phyloP scores from a whole-genome alignment of 148 eudicot genomes.

The Beta vulgaris region DNA sequence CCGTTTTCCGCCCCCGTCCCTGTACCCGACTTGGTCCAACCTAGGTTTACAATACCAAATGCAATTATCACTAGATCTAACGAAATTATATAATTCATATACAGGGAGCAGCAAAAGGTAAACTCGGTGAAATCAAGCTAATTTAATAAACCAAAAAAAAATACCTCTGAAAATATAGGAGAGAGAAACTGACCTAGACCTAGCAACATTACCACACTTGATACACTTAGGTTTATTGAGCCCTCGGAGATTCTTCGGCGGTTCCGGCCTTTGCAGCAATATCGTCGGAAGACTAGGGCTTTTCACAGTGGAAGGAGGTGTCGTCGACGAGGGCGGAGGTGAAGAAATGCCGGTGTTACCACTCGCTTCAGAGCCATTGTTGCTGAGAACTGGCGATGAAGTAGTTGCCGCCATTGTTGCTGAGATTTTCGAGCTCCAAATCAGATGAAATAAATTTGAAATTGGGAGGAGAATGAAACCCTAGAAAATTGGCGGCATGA shows the following conservation, averaged over 20 bases:
- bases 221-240: conserved; percentile 50
- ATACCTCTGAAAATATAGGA: not conserved
- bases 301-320: not conserved
- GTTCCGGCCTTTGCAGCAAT: conserved; percentile 23
- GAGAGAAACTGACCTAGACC: conserved; percentile 36
- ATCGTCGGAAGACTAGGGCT: conserved; percentile 22
- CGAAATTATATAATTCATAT: not conserved
- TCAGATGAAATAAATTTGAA: not conserved
- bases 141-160: not conserved
- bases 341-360: conserved; percentile 2
- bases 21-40: too few relatives aligned
- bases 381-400: conserved; percentile 30
- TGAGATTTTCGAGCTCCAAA: not conserved
- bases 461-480: not conserved
- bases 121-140: not conserved
- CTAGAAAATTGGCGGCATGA: not conserved
- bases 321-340: conserved; percentile 2
- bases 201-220: conserved; percentile 52
- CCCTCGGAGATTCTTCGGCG: conserved; percentile 42
- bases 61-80: not conserved
- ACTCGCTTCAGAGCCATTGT: conserved; percentile 29
- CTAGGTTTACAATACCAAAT: not conserved
- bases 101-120: not conserved
- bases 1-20: too few relatives aligned
- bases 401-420: conserved; percentile 5